These are phyloP conservation scores for Monosporascus ibericus DNA, from an alignment of 2,329 filamentous ascomycete genomes.

Conservation along the genomic window DNA sequence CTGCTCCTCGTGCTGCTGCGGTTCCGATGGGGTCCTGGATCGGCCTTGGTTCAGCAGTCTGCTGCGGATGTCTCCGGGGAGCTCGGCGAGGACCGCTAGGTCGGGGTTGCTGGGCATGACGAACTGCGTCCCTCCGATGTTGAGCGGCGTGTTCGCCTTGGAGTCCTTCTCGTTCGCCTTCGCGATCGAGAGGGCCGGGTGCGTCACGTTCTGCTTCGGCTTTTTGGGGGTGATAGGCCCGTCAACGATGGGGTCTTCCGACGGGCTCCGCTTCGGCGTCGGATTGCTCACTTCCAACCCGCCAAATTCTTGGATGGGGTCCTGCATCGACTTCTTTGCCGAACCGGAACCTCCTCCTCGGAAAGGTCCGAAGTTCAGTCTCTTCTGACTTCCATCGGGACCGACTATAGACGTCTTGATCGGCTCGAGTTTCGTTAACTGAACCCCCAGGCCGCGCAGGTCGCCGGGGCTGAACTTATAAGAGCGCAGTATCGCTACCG, in stretches of 20 bases:
- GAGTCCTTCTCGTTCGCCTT: conserved; percentile 44
- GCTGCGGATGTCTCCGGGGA: conserved; percentile 76
- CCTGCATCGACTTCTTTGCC: conserved; percentile 29
- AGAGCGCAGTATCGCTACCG: conserved; percentile 73
- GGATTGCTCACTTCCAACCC: conserved; percentile 29
- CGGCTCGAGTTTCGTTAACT: conserved; percentile 87
- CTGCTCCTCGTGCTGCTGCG: conserved; percentile 13
- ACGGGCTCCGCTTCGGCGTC: conserved; percentile 22
- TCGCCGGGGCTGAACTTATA: conserved; percentile 86
- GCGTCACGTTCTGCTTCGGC: conserved; percentile 34
- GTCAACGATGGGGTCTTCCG: conserved; percentile 49
- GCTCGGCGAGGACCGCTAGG: conserved; percentile 70
- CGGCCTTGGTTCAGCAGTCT: conserved; percentile 59
- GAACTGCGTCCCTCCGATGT: conserved; percentile 84
- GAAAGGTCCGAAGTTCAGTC: conserved; percentile 63
- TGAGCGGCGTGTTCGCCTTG: conserved; percentile 62
- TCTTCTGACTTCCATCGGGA: conserved; percentile 70
- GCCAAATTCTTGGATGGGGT: conserved; percentile 43
- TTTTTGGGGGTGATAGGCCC: conserved; percentile 49
- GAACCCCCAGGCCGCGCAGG: conserved; percentile 83
- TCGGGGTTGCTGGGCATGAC: conserved; percentile 81
- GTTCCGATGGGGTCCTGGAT: conserved; percentile 11
- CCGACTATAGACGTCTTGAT: conserved; percentile 55
- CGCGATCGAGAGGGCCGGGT: conserved; percentile 48
- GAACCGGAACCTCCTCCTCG: conserved; percentile 26